Evolutionary conservation across 2,329 filamentous ascomycete genomes (phyloP), one percentile per base, ranked within the genome.

Genomic region (Ophiocordyceps polyrhachis-furcata): DNA sequence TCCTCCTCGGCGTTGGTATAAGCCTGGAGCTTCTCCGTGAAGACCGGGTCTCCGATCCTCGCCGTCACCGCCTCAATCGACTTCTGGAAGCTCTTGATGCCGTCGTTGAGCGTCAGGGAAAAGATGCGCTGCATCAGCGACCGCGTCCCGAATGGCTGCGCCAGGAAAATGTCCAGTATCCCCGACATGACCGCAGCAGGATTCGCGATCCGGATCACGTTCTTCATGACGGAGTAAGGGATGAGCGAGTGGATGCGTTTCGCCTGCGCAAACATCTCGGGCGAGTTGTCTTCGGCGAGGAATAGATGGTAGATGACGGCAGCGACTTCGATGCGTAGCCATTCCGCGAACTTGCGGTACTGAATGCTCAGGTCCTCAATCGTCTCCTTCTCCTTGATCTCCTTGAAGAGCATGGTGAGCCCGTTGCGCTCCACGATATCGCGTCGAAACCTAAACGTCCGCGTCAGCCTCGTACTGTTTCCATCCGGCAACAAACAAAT

Each of bases 331-430:
- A 98, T 98, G 37, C 91, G 81, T 43, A 96, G 68, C 91, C 91
- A 98, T 61, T 98, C 91, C 17, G 89, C 89, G 58, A 98, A 96
- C 60, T 96, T 98, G 56, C 91, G 84, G 61, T 96, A 96, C 59
- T 96, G 88, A 12, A 93, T 81, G 56, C 85, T 93, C 44, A 98
- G 72, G 52, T 95, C 86, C 50, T 77, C 74, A 44, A 98, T 89
- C 4, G 75, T 86, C 48, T 84, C 72, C 66, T 96, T 96, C 46
- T 87, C 80, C 55, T 83, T 83, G 61, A 98, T 93, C 59, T 96
- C 91, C 47, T 82, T 74, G 62, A 98, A 96, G 1, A 98, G 73
- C 59, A 83, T 89, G 0, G 89, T 93, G 38, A 98, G 72, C 9
- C 91, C 91, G 59, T 95, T 86, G 48, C 65, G 65, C 54, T 78